phyloP scores from a whole-genome alignment of 2,329 filamentous ascomycete genomes.

The Blastomyces silverae region DNA sequence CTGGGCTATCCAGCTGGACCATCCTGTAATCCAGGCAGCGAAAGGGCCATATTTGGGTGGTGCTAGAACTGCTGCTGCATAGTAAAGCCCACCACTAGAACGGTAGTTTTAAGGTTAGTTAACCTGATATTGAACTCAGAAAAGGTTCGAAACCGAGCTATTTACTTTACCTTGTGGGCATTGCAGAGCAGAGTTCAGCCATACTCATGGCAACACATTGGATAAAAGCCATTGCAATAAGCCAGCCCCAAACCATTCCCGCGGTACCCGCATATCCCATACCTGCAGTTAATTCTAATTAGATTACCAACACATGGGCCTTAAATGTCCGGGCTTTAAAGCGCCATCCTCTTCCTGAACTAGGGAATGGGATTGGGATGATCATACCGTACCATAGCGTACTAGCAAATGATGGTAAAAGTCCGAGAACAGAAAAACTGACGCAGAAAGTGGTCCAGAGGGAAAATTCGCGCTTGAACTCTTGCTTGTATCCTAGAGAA shows the following conservation, averaged over 20 bases:
- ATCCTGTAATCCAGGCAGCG: constrained; percentile 62
- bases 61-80: constrained; percentile 64
- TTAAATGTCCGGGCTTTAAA: constrained; percentile 12
- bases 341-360: constrained; percentile 29
- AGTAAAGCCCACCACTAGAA: constrained; percentile 60
- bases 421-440: constrained; percentile 63
- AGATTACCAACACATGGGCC: constrained; percentile 8
- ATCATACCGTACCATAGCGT: constrained; percentile 63
- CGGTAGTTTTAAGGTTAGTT: neutral
- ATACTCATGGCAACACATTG: constrained; percentile 62
- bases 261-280: constrained; percentile 52
- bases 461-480: constrained; percentile 64
- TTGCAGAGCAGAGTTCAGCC: constrained; percentile 65
- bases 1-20: constrained; percentile 64
- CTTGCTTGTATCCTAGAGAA: constrained; percentile 50
- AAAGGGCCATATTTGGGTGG: constrained; percentile 59
- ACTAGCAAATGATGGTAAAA: constrained; percentile 64
- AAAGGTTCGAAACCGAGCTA: neutral
- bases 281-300: constrained; percentile 25
- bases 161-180: constrained; percentile 55
- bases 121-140: neutral
- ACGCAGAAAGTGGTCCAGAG: constrained; percentile 70
- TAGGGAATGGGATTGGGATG: constrained; percentile 34
- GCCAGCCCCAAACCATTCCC: constrained; percentile 71
- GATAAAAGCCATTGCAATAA: constrained; percentile 65